A percentile compares a stretch with the other conserved stretches of the same genome.
These are phyloP conservation scores for Gossypium davidsonii DNA, from an alignment of 441 rosid species.

Conservation along the genomic window DNA sequence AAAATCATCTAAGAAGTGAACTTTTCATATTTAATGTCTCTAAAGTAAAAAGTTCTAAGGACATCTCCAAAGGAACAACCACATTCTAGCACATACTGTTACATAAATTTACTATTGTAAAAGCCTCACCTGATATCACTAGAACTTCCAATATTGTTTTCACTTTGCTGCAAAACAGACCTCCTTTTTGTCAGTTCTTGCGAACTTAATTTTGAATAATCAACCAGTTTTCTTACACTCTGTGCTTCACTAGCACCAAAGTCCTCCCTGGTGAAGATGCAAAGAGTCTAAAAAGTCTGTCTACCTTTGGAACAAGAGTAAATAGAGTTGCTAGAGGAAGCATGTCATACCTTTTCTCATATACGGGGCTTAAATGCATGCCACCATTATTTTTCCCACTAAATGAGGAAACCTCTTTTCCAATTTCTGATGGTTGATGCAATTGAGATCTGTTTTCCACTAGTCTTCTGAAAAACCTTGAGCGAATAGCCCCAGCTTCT, in stretches of 20 bases:
- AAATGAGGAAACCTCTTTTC: slow-evolving; percentile 25
- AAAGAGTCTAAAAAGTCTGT: not conserved
- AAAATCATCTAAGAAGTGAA: not conserved
- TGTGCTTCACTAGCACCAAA: slow-evolving; percentile 18
- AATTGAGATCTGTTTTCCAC: slow-evolving; percentile 25
- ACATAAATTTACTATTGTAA: not conserved
- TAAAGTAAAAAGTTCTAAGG: not conserved
- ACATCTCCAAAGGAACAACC: not conserved
- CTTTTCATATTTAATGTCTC: not conserved
- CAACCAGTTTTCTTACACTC: slow-evolving; percentile 21
- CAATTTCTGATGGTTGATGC: slow-evolving; percentile 24
- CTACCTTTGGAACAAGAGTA: not conserved
- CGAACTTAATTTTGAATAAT: slow-evolving; percentile 15
- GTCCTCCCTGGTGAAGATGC: slow-evolving; percentile 23
- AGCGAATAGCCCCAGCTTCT: slow-evolving; percentile 31
- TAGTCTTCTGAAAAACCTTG: slow-evolving; percentile 32
- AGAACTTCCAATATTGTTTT: slow-evolving; percentile 21
- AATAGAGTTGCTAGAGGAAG: not conserved
- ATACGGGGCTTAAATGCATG: slow-evolving; percentile 17
- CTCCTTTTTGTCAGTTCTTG: slow-evolving; percentile 18
- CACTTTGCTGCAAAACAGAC: slow-evolving; percentile 21
- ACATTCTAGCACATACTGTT: not conserved
- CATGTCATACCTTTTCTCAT: slow-evolving; percentile 29
- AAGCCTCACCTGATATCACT: slow-evolving; percentile 26
- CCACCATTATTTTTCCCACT: slow-evolving; percentile 22